Conservation (phyloP, 139 green algal genomes). For the Gonium pectorale region DNA sequence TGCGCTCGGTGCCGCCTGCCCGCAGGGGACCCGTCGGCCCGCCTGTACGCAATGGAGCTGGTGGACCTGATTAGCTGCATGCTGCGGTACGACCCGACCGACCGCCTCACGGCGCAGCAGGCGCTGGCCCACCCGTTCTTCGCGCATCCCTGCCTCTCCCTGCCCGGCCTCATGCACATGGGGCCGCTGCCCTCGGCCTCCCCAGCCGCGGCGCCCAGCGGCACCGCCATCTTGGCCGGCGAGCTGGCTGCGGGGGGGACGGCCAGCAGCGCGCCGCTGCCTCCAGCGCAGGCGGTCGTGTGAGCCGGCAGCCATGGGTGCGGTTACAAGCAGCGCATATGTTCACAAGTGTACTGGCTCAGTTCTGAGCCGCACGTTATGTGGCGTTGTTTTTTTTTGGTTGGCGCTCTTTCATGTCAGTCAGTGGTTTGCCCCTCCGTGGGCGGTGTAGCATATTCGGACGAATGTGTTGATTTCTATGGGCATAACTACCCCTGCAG, state of each 20-base stretch:
- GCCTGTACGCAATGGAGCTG: slow-evolving; percentile 27
- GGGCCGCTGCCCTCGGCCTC: too few relatives aligned
- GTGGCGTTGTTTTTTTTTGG: too few relatives aligned
- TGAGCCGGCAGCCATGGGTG: neutral
- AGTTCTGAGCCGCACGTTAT: too few relatives aligned
- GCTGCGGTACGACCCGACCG: slow-evolving; percentile 80
- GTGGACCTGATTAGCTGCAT: slow-evolving; percentile 85
- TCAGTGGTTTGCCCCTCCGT: too few relatives aligned
- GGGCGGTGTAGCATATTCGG: too few relatives aligned
- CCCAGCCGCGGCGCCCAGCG: too few relatives aligned
- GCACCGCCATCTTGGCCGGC: too few relatives aligned
- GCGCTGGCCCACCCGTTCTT: slow-evolving; percentile 92
- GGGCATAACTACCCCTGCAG: too few relatives aligned
- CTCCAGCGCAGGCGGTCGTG: neutral
- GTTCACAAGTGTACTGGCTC: neutral
- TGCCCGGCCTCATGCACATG: too few relatives aligned
- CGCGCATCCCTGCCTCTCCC: slow-evolving; percentile 20
- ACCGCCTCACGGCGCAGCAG: slow-evolving; percentile 78
- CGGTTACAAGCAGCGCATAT: neutral
- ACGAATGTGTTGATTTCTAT: too few relatives aligned
- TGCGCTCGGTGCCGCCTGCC: neutral
- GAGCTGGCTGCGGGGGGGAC: neutral
- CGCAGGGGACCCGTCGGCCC: slow-evolving; percentile 27
- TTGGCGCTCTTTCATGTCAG: too few relatives aligned
- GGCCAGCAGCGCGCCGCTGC: slow-evolving; percentile 19